A percentile compares a stretch with the other conserved stretches of the same genome.
phyloP scores from a whole-genome alignment of 140 eudicot genomes.

The Anethum foeniculum region DNA sequence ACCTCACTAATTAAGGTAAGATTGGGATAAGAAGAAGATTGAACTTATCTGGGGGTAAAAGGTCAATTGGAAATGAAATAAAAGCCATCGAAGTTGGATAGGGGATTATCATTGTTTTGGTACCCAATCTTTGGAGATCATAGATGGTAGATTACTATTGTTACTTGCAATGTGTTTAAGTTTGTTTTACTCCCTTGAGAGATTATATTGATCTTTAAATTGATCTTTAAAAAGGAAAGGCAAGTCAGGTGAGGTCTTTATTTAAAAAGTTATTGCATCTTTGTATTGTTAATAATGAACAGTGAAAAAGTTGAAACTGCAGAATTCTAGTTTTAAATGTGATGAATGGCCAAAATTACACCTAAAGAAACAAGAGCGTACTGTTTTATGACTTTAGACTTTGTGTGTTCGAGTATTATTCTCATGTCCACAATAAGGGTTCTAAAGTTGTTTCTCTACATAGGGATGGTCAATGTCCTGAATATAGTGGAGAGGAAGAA shows the following conservation, averaged over 20 bases:
- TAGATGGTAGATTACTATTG: background rate
- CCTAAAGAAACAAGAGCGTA: background rate
- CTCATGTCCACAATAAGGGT: background rate
- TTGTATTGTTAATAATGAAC: background rate
- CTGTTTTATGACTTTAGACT: background rate
- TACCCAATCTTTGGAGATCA: no score
- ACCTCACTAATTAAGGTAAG: background rate
- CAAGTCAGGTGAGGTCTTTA: background rate
- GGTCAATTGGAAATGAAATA: background rate
- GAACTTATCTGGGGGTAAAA: background rate
- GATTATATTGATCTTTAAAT: background rate
- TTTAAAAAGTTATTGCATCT: background rate
- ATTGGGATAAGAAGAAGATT: background rate
- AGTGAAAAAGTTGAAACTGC: background rate
- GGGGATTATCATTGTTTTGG: background rate
- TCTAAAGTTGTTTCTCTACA: slow-evolving; percentile 11
- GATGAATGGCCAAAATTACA: background rate
- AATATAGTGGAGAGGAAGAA: slow-evolving; percentile 93
- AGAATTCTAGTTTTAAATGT: background rate
- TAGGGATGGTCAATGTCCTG: slow-evolving; percentile 99
- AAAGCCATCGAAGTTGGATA: background rate
- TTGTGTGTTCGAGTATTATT: background rate
- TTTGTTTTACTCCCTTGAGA: background rate
- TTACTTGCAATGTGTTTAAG: background rate
- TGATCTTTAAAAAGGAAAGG: background rate